A percentile compares a stretch with the other conserved stretches of the same genome.
Conservation (phyloP, 2,329 filamentous ascomycete genomes). For the Domatiomyces globalis region DNA sequence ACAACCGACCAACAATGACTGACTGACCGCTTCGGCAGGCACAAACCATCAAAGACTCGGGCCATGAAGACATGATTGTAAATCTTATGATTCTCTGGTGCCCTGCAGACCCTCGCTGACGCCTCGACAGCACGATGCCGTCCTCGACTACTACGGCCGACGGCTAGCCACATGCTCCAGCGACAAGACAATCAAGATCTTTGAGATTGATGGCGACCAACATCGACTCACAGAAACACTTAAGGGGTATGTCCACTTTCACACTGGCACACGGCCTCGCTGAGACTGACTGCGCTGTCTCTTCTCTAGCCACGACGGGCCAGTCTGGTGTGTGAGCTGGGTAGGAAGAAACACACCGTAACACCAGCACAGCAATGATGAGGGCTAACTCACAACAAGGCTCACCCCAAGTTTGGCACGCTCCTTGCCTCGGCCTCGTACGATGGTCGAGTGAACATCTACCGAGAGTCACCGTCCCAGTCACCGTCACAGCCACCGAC, state of each 20-base stretch:
- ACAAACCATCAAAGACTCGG: constrained; percentile 69
- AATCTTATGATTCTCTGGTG: constrained; percentile 26
- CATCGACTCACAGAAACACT: constrained; percentile 84
- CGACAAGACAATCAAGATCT: constrained; percentile 98
- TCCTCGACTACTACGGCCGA: constrained; percentile 95
- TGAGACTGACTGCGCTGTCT: not conserved
- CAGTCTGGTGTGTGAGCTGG: constrained; percentile 97
- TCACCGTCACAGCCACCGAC: constrained; percentile 35
- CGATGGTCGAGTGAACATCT: constrained; percentile 97
- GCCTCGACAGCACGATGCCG: constrained; percentile 67
- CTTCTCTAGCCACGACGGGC: constrained; percentile 67
- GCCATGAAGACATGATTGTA: constrained; percentile 99
- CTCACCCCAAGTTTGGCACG: constrained; percentile 95
- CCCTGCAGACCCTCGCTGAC: not conserved
- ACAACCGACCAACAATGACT: not conserved
- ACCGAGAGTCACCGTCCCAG: constrained; percentile 53
- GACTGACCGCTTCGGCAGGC: constrained; percentile 33
- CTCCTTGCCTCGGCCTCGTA: constrained; percentile 92
- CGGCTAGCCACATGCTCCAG: constrained; percentile 94
- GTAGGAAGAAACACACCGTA: constrained; percentile 25
- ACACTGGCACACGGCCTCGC: not conserved
- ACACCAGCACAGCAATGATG: not conserved
- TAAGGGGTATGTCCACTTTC: constrained; percentile 53
- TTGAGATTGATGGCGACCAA: constrained; percentile 86
- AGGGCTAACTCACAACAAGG: constrained; percentile 29